A percentile compares a stretch with the other conserved stretches of the same genome.
These are phyloP conservation scores for Hondaea fermentalgiana DNA, from an alignment of 108 stramenopile species.

Conservation along the genomic window DNA sequence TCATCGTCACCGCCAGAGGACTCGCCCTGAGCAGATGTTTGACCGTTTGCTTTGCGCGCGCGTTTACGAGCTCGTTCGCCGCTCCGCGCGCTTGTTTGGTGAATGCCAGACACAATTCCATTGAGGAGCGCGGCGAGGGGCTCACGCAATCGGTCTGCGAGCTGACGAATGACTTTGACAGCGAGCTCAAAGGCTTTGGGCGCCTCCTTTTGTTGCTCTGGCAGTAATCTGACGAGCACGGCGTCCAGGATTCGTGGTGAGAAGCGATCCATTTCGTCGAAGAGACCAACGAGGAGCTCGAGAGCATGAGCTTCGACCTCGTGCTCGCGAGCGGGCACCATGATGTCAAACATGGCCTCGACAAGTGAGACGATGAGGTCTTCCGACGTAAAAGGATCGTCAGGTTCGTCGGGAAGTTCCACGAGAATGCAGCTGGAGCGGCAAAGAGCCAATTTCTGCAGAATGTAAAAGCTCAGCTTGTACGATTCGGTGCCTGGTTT, in stretches of 20 bases:
- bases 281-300: background rate
- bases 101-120: background rate
- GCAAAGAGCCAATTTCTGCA: background rate
- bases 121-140: background rate
- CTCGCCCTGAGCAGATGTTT: background rate
- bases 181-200: background rate
- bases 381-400: background rate
- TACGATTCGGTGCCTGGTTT: background rate
- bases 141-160: background rate
- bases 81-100: background rate
- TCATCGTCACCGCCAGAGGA: background rate
- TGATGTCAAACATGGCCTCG: conserved; percentile 3
- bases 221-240: background rate
- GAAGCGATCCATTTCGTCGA: conserved; percentile 1
- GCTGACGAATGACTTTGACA: background rate
- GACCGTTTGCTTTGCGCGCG: background rate
- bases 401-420: background rate
- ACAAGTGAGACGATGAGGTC: background rate
- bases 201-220: background rate
- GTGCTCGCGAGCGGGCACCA: background rate
- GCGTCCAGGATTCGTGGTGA: background rate
- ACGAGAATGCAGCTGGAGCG: background rate
- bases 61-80: background rate
- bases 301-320: background rate
- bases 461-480: background rate